Evolutionary conservation across 345 rosid genomes (phyloP).

Genomic region (Rhizophora apiculata): DNA sequence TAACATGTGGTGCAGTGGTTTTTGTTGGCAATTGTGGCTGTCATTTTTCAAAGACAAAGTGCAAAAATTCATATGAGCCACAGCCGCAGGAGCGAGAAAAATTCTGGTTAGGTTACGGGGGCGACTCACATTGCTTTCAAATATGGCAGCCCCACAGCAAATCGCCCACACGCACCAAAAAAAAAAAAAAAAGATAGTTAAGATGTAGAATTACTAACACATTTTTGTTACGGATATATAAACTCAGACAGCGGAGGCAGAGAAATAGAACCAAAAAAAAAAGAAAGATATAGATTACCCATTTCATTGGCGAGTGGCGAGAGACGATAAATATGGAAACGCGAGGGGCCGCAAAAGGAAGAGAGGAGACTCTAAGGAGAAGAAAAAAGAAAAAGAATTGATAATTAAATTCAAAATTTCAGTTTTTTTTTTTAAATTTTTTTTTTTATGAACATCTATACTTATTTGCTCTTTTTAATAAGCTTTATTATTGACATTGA

Average conservation of each 20-base stretch:
- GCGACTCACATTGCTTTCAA: neutral
- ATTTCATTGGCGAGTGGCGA: neutral
- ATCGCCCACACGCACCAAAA: neutral
- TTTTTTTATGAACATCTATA: neutral
- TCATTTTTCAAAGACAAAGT: too few relatives aligned
- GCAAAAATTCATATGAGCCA: too few relatives aligned
- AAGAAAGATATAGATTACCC: neutral
- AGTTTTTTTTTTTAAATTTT: accelerated
- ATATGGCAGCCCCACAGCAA: neutral
- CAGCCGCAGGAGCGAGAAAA: neutral
- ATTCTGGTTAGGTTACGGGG: neutral
- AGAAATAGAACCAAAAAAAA: neutral
- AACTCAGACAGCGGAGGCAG: neutral
- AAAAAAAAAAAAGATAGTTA: neutral
- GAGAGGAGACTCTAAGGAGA: constrained; percentile 6
- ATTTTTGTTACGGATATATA: neutral
- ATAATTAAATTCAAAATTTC: neutral
- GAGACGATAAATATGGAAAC: constrained; percentile 2
- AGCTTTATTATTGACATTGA: neutral
- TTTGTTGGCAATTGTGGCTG: too few relatives aligned
- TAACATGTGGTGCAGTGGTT: too few relatives aligned
- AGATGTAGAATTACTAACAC: too few relatives aligned
- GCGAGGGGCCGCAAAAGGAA: neutral
- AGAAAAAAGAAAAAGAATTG: constrained; percentile 24
- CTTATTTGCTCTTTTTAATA: neutral